Conservation (phyloP, 1,284 basidiomycete species). For the Veloporphyrellus conicus region DNA sequence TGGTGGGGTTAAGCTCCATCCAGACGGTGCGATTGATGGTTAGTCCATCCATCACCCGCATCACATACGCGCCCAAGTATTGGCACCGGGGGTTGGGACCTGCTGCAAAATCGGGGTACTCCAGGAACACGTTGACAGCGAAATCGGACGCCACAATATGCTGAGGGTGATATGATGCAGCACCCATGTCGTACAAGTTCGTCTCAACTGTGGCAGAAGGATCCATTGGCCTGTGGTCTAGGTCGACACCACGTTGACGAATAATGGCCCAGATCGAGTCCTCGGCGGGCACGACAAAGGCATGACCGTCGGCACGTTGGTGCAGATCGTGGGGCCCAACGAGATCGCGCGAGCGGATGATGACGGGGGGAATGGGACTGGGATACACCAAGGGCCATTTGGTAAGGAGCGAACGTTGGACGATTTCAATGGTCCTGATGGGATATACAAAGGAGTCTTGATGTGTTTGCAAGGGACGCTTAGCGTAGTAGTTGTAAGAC, state of each 20-base stretch:
- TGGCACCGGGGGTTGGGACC: constrained; percentile 3
- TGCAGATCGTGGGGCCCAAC: constrained; percentile 1
- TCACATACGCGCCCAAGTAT: constrained; percentile 27
- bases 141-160: constrained; percentile 20
- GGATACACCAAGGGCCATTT: constrained; percentile 16
- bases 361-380: constrained; percentile 17
- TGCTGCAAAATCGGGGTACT: neutral
- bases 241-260: constrained; percentile 14
- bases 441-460: neutral
- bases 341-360: constrained; percentile 20
- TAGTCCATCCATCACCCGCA: constrained; percentile 3
- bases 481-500: constrained; percentile 11
- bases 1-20: constrained; percentile 9
- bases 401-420: constrained; percentile 9
- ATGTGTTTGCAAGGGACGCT: neutral
- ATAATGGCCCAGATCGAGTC: constrained; percentile 18
- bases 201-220: constrained; percentile 1
- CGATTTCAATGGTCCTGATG: constrained; percentile 1
- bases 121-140: constrained; percentile 29
- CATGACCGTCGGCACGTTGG: constrained; percentile 3
- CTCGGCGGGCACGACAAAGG: constrained; percentile 9
- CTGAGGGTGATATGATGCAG: constrained; percentile 14
- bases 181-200: neutral
- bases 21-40: constrained; percentile 3
- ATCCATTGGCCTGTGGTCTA: constrained; percentile 6